phyloP scores from a whole-genome alignment of 140 eudicot species.

The Stevia rebaudiana region DNA sequence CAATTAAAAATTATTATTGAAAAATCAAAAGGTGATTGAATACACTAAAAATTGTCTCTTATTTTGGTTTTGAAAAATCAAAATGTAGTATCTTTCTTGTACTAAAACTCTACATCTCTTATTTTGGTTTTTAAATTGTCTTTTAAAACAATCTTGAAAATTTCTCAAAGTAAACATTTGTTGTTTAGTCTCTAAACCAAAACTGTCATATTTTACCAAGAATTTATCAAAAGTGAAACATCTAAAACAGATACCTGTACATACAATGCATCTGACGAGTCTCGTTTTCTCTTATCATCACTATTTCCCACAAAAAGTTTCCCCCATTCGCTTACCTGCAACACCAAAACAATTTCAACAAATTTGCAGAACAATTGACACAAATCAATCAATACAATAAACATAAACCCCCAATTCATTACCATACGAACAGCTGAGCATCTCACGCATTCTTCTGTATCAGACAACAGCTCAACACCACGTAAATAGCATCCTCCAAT shows the following conservation, averaged over 20 bases:
- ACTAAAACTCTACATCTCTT: neutral
- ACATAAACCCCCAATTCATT: constrained; percentile 7
- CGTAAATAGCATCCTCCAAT: constrained; percentile 56
- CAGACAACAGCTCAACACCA: constrained; percentile 62
- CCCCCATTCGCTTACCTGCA: constrained; percentile 73
- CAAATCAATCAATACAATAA: neutral
- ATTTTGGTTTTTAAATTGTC: neutral
- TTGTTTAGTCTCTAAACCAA: neutral
- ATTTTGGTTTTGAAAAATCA: no score
- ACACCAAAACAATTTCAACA: neutral
- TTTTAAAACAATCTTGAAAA: neutral
- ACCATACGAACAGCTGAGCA: constrained; percentile 67
- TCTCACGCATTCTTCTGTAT: constrained; percentile 56
- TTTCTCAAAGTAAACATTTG: neutral
- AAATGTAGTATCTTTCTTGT: neutral
- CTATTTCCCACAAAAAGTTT: constrained; percentile 38
- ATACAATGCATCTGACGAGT: constrained; percentile 60
- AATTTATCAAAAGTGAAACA: neutral
- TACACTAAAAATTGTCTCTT: neutral
- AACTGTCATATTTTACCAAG: neutral
- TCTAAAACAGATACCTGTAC: constrained; percentile 43
- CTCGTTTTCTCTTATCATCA: constrained; percentile 32
- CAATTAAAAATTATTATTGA: neutral
- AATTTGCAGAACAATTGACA: neutral
- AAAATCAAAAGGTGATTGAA: neutral